phyloP scores from a whole-genome alignment of 768 basidiomycete species.

The Tricholomella constricta region DNA sequence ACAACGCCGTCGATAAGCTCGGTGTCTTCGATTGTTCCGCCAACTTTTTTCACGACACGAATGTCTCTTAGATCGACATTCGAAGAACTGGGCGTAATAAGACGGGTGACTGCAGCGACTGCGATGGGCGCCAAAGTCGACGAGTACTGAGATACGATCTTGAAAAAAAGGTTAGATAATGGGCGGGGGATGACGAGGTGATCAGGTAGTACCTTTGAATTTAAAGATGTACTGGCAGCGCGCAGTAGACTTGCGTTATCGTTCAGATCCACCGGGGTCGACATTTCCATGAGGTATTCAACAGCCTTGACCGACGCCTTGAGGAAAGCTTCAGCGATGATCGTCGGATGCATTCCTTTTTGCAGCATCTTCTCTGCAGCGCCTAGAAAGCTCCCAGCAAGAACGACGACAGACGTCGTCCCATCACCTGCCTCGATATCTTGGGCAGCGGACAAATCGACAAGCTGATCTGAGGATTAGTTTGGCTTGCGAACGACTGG shows the following conservation, averaged over 20 bases:
- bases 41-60: constrained; percentile 96
- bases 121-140: constrained; percentile 98
- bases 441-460: constrained; percentile 96
- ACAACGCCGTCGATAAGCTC: constrained; percentile 96
- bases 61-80: constrained; percentile 97
- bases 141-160: constrained; percentile 99
- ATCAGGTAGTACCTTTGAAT: constrained; percentile 74
- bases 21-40: constrained; percentile 98
- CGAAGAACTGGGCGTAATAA: constrained; percentile 84
- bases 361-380: constrained; percentile 96
- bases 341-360: constrained; percentile 97
- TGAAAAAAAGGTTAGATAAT: constrained; percentile 8
- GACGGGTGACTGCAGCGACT: constrained; percentile 91
- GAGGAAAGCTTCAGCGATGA: constrained; percentile 94
- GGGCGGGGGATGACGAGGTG: neutral
- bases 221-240: constrained; percentile 93
- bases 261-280: constrained; percentile 86
- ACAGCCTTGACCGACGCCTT: constrained; percentile 92
- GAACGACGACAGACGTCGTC: constrained; percentile 95
- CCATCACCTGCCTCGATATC: constrained; percentile 99
- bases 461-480: constrained; percentile 59
- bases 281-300: constrained; percentile 91
- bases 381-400: constrained; percentile 89
- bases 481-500: neutral
- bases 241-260: constrained; percentile 85